Percentiles rank a stretch among this genome's conserved stretches.
Conservation (phyloP, 148 eudicot species). For the Rhododendron vialii region DNA sequence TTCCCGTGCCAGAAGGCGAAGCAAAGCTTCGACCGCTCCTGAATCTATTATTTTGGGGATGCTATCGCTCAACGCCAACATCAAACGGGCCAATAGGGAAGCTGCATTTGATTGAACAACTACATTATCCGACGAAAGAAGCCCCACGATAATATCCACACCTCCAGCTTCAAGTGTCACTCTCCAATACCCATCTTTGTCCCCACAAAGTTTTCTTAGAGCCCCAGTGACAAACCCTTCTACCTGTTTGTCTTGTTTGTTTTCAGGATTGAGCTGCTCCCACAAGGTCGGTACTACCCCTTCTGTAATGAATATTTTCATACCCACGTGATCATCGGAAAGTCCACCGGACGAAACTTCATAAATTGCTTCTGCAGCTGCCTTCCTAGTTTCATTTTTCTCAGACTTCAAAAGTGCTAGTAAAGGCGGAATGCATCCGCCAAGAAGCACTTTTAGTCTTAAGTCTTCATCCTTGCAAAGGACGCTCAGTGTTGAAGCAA, state of each 20-base stretch:
- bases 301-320: slow-evolving; percentile 75
- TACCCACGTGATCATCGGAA: slow-evolving; percentile 69
- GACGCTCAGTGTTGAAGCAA: slow-evolving; percentile 51
- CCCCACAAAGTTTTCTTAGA: slow-evolving; percentile 75
- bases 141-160: slow-evolving; percentile 66
- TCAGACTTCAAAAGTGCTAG: slow-evolving; percentile 74
- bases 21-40: slow-evolving; percentile 60
- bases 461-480: slow-evolving; percentile 67
- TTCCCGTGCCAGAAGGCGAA: slow-evolving; percentile 51
- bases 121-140: slow-evolving; percentile 62
- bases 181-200: slow-evolving; percentile 77
- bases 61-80: slow-evolving; percentile 60
- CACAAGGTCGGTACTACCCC: slow-evolving; percentile 79
- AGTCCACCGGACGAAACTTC: slow-evolving; percentile 76
- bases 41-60: slow-evolving; percentile 63
- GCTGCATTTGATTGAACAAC: slow-evolving; percentile 79
- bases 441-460: slow-evolving; percentile 69
- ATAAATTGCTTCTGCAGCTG: slow-evolving; percentile 72
- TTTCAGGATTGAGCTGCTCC: slow-evolving; percentile 59
- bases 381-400: slow-evolving; percentile 56
- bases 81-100: slow-evolving; percentile 68
- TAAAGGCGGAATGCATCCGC: slow-evolving; percentile 75
- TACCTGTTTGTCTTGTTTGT: slow-evolving; percentile 60
- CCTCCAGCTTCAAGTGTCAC: slow-evolving; percentile 80
- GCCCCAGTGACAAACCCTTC: slow-evolving; percentile 85